These are phyloP conservation scores for Schoenoplectus tabernaemontani DNA, from an alignment of 202 grass and related monocot genomes.

Conservation along the genomic window DNA sequence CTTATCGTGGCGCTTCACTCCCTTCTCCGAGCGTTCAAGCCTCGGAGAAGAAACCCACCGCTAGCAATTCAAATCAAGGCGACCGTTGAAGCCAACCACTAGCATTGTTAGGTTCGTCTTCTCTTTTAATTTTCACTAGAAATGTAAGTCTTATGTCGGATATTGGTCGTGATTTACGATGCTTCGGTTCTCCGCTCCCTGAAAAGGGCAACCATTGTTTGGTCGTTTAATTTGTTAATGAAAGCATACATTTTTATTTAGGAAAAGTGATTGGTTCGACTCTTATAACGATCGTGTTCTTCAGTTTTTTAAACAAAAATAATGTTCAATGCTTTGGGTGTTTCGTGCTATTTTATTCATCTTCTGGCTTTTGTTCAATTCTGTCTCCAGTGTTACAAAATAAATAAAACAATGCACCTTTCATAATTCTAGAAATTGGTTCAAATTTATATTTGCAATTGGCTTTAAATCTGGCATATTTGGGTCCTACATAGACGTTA, in stretches of 20 bases:
- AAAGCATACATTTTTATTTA: neutral
- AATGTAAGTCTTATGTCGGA: neutral
- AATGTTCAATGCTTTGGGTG: neutral
- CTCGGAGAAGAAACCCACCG: constrained; percentile 15
- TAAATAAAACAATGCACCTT: neutral
- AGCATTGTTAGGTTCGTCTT: constrained; percentile 12
- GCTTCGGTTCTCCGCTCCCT: too few relatives aligned
- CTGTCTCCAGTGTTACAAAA: neutral
- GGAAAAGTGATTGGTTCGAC: neutral
- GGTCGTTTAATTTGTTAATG: too few relatives aligned
- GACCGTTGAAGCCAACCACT: neutral
- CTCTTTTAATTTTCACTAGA: neutral
- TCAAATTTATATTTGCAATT: neutral
- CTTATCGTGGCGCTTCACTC: neutral
- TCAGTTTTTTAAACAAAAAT: neutral
- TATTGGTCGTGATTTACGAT: constrained; percentile 1
- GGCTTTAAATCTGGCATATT: neutral
- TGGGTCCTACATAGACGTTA: too few relatives aligned
- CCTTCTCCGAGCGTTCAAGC: constrained; percentile 10
- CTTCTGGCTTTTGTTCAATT: neutral
- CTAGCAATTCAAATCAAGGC: neutral
- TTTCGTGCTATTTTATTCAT: constrained; percentile 6
- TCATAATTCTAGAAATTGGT: neutral
- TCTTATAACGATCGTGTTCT: neutral
- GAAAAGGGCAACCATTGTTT: too few relatives aligned